Evolutionary conservation across 176 grass and related monocot species (phyloP).

Genomic region (Paspalum notatum): DNA sequence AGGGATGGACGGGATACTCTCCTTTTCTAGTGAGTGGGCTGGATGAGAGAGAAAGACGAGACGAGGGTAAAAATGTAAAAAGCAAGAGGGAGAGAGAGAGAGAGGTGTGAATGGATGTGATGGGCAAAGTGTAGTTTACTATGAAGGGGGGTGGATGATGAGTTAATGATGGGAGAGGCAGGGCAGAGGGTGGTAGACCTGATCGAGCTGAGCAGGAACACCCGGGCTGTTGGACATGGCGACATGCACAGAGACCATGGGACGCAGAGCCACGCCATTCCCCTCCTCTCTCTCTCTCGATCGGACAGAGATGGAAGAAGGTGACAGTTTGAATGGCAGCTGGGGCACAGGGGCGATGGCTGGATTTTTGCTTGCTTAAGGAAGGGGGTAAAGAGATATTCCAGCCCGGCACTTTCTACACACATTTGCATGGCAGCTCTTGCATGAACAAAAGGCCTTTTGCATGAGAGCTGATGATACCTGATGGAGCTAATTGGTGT

Average conservation of each 20-base stretch:
- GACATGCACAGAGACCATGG: neutral
- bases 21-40: constrained; percentile 45
- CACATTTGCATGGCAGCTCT: neutral
- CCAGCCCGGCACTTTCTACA: constrained; percentile 2
- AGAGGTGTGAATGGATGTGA: too few species aligned
- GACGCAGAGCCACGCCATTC: neutral
- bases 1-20: constrained; percentile 31
- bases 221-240: neutral
- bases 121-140: constrained; percentile 36
- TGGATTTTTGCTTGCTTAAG: constrained; percentile 34
- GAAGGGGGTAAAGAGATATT: constrained; percentile 41
- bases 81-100: neutral
- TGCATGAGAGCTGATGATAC: neutral
- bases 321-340: constrained; percentile 28
- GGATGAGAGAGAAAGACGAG: constrained; percentile 20
- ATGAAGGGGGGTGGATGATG: constrained; percentile 22
- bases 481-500: neutral
- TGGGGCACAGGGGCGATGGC: neutral
- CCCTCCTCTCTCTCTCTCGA: neutral
- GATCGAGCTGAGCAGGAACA: constrained; percentile 18
- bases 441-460: constrained; percentile 31
- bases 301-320: constrained; percentile 23
- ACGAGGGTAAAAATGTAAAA: constrained; percentile 45
- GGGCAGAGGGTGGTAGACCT: neutral
- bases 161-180: constrained; percentile 49